These are phyloP conservation scores for Cystobasidiaceae sp. DNA, from an alignment of 1,284 basidiomycete genomes.

Conservation along the genomic window DNA sequence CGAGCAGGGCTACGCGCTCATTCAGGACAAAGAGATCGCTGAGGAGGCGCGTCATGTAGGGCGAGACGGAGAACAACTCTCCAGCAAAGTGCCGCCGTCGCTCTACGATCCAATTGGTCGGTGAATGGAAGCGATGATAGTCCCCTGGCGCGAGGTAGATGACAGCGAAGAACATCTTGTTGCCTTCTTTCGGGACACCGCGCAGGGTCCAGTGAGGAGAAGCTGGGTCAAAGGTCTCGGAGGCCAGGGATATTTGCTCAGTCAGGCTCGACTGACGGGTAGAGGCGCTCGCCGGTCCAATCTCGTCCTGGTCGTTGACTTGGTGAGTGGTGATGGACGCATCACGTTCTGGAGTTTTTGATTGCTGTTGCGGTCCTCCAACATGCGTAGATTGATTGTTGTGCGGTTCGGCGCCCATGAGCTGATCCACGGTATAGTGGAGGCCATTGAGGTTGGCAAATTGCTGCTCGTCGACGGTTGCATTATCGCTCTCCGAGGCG, in stretches of 20 bases:
- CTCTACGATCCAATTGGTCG: conserved; percentile 95
- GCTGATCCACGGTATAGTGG: conserved; percentile 81
- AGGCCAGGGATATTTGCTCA: conserved; percentile 24
- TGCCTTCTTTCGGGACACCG: conserved; percentile 56
- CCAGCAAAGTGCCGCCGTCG: conserved; percentile 87
- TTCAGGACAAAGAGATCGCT: conserved; percentile 95
- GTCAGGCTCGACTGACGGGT: conserved; percentile 52
- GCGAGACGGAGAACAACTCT: conserved; percentile 93
- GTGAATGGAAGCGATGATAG: conserved; percentile 96
- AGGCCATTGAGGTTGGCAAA: conserved; percentile 98
- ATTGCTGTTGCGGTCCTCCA: not conserved
- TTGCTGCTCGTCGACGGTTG: conserved; percentile 68
- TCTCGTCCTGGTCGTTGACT: conserved; percentile 55
- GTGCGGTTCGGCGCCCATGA: conserved; percentile 47
- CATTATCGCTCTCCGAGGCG: conserved; percentile 46
- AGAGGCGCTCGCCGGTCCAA: conserved; percentile 89
- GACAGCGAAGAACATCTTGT: conserved; percentile 85
- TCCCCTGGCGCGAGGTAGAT: conserved; percentile 98
- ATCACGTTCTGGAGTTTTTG: not conserved
- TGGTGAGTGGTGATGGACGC: not conserved
- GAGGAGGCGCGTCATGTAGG: conserved; percentile 87
- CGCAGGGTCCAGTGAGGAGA: conserved; percentile 47
- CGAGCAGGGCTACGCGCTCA: conserved; percentile 93
- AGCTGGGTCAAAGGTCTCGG: conserved; percentile 42
- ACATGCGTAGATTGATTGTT: not conserved